Conservation (phyloP, 2,329 filamentous ascomycete genomes). For the Salinomyces thailandicus region DNA sequence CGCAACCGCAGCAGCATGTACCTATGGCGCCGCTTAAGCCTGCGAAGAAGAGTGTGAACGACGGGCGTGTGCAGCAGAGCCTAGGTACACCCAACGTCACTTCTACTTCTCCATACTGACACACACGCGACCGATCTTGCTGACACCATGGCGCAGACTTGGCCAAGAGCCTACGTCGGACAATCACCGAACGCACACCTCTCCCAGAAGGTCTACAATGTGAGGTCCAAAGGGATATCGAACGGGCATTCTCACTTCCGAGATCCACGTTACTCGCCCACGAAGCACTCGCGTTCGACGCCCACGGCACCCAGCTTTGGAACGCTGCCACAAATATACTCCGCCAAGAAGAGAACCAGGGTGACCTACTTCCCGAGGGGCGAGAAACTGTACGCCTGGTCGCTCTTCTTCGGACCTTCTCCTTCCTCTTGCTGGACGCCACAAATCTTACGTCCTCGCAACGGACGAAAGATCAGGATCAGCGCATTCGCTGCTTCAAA, state of each 20-base stretch:
- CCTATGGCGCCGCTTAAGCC: conserved; percentile 16
- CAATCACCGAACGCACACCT: conserved; percentile 11
- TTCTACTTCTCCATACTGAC: too few species aligned
- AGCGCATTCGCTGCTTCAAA: conserved; percentile 49
- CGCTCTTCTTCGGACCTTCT: conserved; percentile 40
- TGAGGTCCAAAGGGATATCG: conserved; percentile 14
- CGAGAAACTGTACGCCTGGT: not conserved
- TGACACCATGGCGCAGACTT: too few species aligned
- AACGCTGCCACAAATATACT: conserved; percentile 50
- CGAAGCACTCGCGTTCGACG: conserved; percentile 43
- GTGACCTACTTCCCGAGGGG: not conserved
- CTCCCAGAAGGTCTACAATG: conserved; percentile 8
- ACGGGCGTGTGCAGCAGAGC: conserved; percentile 14
- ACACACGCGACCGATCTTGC: too few species aligned
- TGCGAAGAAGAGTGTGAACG: conserved; percentile 8
- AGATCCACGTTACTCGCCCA: conserved; percentile 11
- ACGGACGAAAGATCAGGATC: conserved; percentile 17
- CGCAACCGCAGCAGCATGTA: too few species aligned
- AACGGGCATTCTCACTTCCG: conserved; percentile 9
- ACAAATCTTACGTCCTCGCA: conserved; percentile 32
- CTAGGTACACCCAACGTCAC: conserved; percentile 10
- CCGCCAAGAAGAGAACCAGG: conserved; percentile 7
- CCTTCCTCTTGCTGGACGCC: conserved; percentile 57
- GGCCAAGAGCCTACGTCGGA: not conserved
- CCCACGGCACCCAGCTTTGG: conserved; percentile 51